These are phyloP conservation scores for Pyrrhoderma lamaoense DNA, from an alignment of 1,284 basidiomycete genomes.

Conservation along the genomic window DNA sequence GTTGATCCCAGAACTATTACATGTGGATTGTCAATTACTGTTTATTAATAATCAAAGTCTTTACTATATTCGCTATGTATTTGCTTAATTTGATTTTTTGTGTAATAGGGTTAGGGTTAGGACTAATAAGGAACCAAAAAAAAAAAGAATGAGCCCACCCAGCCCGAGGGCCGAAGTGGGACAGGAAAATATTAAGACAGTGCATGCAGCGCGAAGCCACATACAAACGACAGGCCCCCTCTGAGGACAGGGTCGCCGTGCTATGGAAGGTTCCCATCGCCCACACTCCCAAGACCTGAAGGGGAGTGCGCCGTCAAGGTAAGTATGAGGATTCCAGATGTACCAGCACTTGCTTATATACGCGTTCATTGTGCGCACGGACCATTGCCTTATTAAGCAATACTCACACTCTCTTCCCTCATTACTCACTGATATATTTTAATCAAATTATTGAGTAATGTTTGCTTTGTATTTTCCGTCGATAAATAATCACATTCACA, in stretches of 20 bases:
- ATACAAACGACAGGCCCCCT: conserved; percentile 18
- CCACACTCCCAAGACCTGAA: conserved; percentile 28
- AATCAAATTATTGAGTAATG: too few species aligned
- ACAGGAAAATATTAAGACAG: conserved; percentile 19
- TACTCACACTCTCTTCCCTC: too few species aligned
- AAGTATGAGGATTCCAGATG: conserved; percentile 30
- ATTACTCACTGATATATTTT: too few species aligned
- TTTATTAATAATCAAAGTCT: too few species aligned
- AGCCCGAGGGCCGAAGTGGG: conserved; percentile 18
- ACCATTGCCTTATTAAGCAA: background rate
- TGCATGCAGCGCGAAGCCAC: conserved; percentile 15
- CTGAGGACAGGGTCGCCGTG: conserved; percentile 31
- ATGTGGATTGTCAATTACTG: too few species aligned
- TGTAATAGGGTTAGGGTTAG: conserved; percentile 26
- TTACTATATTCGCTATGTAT: too few species aligned
- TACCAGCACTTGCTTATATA: background rate
- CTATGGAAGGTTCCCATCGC: conserved; percentile 26
- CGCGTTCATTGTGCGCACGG: background rate
- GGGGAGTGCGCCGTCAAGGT: conserved; percentile 37
- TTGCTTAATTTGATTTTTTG: too few species aligned
- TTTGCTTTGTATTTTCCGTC: too few species aligned
- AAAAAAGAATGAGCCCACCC: conserved; percentile 17
- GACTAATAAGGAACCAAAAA: conserved; percentile 15
- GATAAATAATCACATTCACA: too few species aligned
- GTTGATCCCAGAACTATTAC: too few species aligned